Base-by-base conservation (phyloP, 192 early-diverging fungal species). In the Cetraspora pellucida region DNA sequence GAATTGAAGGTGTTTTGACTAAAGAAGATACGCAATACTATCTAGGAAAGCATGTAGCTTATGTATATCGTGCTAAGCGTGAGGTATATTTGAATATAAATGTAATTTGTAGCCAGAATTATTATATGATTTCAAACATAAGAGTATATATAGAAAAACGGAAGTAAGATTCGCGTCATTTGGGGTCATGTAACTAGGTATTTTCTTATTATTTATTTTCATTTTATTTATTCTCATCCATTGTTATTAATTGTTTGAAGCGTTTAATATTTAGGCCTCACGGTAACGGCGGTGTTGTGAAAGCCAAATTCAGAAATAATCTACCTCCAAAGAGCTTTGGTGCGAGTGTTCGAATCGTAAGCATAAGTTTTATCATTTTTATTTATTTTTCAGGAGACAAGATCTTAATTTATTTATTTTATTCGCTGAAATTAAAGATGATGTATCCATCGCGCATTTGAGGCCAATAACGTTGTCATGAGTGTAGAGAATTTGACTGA, bases 11-110 rank as follows among this genome's bases (percentile, higher is more conserved):
- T 86, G 95, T 96, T 70, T 81, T 88, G 82, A 94, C 93, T 78
- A 88, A 91, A 88, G 87, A 93, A 82, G 95, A 98, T 79, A 90
- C 96, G 80, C 85, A 88, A 71, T 99, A 97, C 90, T 99, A 99
- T 91, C 92, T 95, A 77, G 98, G 98, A 79, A 99, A 98, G 92
- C 95, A 95, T 83, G 89, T 99, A 79, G 96, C 97, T 72, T 98
- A 94, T 86, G 93, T 98, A 80, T 99, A 98, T 94, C 92, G 92
- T 77, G 96, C 95, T 72, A 90, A 95, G 85, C 87, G 92, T 66
- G 88, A 85, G 81, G 81, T 87, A 74, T 47, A 74, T 47, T 68
- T 25, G 23, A 7, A 46, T n/a, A 25, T 66, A 19, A 58, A 60
- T 14, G n/a, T 9, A 60, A 45, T 57, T 60, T 30, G 11, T n/a